phyloP scores from a whole-genome alignment of 1,284 basidiomycete species.

The Cryptococcus wingfieldii region DNA sequence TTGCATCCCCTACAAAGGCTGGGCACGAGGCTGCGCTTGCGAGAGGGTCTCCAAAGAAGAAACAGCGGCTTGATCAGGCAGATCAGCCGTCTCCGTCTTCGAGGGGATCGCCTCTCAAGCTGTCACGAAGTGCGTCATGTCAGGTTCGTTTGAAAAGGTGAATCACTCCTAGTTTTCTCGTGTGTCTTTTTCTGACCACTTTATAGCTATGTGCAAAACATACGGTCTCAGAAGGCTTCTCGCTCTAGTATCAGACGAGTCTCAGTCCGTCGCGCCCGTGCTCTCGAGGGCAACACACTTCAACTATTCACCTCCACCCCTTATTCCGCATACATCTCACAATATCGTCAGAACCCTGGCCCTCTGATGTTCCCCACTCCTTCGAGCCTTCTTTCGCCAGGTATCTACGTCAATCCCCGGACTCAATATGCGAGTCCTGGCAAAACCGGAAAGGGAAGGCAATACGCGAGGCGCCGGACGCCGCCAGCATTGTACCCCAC shows the following conservation, averaged over 20 bases:
- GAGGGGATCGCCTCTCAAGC: too few relatives aligned
- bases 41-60: too few relatives aligned
- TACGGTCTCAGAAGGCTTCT: not conserved
- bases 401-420: not conserved
- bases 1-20: too few relatives aligned
- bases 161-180: not conserved
- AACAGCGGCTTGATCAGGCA: too few relatives aligned
- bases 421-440: too few relatives aligned
- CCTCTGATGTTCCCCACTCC: not conserved
- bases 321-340: constrained; percentile 3
- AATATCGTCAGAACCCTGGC: not conserved
- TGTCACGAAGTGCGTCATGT: constrained; percentile 1
- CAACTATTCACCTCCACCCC: constrained; percentile 6
- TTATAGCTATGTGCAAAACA: not conserved
- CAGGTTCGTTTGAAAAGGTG: not conserved
- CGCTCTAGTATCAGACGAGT: not conserved
- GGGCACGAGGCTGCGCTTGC: too few relatives aligned
- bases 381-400: not conserved
- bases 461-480: not conserved
- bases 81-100: too few relatives aligned
- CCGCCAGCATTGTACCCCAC: not conserved
- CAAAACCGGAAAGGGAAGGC: not conserved
- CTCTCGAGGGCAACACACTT: not conserved
- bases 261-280: not conserved
- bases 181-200: not conserved